Evolutionary conservation across 176 grass and related monocot genomes (phyloP).

Genomic region (Alloteropsis semialata): DNA sequence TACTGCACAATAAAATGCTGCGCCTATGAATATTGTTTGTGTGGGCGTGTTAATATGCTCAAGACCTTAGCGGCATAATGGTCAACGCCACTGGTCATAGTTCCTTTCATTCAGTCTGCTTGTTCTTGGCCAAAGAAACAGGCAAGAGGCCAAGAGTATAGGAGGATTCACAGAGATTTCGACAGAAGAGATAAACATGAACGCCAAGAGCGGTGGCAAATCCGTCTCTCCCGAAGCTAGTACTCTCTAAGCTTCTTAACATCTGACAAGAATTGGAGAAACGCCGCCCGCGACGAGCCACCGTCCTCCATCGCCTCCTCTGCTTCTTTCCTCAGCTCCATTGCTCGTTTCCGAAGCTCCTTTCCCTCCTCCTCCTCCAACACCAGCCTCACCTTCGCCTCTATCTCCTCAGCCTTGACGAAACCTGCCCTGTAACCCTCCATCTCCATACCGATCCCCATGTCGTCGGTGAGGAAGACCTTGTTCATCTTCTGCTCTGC

Average conservation of each 20-base stretch:
- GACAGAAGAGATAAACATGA: too few relatives aligned
- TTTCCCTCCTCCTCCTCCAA: constrained; percentile 18
- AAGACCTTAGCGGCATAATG: too few relatives aligned
- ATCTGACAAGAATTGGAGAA: constrained; percentile 6
- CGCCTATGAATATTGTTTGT: too few relatives aligned
- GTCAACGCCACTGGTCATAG: too few relatives aligned
- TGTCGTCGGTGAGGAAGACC: not conserved
- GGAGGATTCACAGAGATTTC: not conserved
- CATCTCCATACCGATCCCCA: constrained; percentile 13
- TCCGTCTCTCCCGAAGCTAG: not conserved
- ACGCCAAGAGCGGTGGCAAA: not conserved
- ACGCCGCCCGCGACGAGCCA: constrained; percentile 13
- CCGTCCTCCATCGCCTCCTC: constrained; percentile 3
- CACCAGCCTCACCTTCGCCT: constrained; percentile 16
- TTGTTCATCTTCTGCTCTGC: too few relatives aligned
- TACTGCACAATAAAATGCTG: too few relatives aligned
- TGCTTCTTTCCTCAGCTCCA: constrained; percentile 15
- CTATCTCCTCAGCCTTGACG: constrained; percentile 30
- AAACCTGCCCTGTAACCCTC: constrained; percentile 8
- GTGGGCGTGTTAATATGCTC: too few relatives aligned
- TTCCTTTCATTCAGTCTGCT: not conserved
- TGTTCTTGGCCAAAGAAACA: not conserved
- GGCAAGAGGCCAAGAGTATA: not conserved
- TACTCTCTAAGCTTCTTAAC: not conserved
- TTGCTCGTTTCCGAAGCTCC: not conserved